phyloP scores from a whole-genome alignment of 83 land plant genomes.

The Picea engelmannii region DNA sequence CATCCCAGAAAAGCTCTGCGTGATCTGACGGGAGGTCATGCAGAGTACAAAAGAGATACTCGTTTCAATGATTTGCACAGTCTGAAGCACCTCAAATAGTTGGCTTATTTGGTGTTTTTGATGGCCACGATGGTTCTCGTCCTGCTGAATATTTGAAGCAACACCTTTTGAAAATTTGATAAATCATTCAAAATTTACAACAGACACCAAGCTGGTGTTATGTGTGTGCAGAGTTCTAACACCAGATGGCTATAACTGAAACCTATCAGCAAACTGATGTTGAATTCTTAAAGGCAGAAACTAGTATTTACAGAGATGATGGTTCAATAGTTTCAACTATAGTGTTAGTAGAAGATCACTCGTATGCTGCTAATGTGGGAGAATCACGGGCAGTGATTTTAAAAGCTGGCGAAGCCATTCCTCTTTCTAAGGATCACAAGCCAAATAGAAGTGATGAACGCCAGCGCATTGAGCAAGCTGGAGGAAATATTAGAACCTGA shows the following conservation, averaged over 20 bases:
- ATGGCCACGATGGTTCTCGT: slow-evolving; percentile 91
- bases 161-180: slow-evolving; percentile 85
- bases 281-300: slow-evolving; percentile 59
- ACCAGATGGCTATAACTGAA: slow-evolving; percentile 25
- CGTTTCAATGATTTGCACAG: no score
- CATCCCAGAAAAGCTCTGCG: no score
- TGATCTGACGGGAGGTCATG: no score
- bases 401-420: slow-evolving; percentile 62
- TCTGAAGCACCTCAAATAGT: no score
- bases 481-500: no score
- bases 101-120: no score
- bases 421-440: no score
- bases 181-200: slow-evolving; percentile 76
- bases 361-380: slow-evolving; percentile 81
- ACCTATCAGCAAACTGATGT: slow-evolving; percentile 64
- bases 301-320: slow-evolving; percentile 58
- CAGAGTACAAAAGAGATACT: no score
- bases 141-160: slow-evolving; percentile 91
- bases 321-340: slow-evolving; percentile 87
- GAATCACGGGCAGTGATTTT: slow-evolving; percentile 70
- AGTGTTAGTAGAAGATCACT: slow-evolving; percentile 64
- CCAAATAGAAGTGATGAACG: no score
- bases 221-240: slow-evolving; percentile 40
- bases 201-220: slow-evolving; percentile 85
- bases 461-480: no score